phyloP scores from a whole-genome alignment of 768 basidiomycete genomes.

The Chalciporus pseudorubinellus region DNA sequence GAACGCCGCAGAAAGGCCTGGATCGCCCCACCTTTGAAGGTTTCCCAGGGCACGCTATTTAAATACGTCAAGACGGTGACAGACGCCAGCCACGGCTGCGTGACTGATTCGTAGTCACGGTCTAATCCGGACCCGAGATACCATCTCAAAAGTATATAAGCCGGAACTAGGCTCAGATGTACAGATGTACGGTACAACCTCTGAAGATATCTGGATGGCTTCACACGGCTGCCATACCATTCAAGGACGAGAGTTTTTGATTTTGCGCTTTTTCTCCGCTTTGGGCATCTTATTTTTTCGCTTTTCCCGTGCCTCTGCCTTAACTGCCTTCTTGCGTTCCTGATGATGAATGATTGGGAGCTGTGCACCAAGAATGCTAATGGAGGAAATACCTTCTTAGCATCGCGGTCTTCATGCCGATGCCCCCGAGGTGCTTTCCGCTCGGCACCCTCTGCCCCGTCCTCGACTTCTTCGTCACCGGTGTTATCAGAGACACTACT shows the following conservation, averaged over 20 bases:
- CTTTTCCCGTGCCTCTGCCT: constrained; percentile 83
- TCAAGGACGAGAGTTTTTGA: constrained; percentile 50
- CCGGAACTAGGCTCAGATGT: background rate
- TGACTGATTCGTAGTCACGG: constrained; percentile 69
- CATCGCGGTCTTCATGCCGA: constrained; percentile 87
- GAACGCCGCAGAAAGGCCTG: constrained; percentile 67
- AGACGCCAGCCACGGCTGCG: constrained; percentile 91
- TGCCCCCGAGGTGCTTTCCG: constrained; percentile 78
- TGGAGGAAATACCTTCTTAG: constrained; percentile 66
- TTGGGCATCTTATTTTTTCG: constrained; percentile 95
- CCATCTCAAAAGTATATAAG: constrained; percentile 12
- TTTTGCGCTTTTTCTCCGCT: constrained; percentile 83
- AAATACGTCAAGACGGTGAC: constrained; percentile 87
- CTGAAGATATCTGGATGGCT: constrained; percentile 4
- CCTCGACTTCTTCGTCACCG: constrained; percentile 35
- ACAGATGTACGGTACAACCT: constrained; percentile 2
- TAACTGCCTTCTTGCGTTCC: constrained; percentile 90
- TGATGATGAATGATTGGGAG: constrained; percentile 31
- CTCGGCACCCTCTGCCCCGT: constrained; percentile 33
- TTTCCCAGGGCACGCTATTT: constrained; percentile 75
- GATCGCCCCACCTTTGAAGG: constrained; percentile 85
- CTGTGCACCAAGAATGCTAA: constrained; percentile 7
- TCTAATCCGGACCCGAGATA: constrained; percentile 8
- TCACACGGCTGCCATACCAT: constrained; percentile 15
- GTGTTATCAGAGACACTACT: constrained; percentile 27